Evolutionary conservation across 306 rosid genomes (phyloP), one percentile per base, ranked within the genome.

Genomic region (Myrica gale): DNA sequence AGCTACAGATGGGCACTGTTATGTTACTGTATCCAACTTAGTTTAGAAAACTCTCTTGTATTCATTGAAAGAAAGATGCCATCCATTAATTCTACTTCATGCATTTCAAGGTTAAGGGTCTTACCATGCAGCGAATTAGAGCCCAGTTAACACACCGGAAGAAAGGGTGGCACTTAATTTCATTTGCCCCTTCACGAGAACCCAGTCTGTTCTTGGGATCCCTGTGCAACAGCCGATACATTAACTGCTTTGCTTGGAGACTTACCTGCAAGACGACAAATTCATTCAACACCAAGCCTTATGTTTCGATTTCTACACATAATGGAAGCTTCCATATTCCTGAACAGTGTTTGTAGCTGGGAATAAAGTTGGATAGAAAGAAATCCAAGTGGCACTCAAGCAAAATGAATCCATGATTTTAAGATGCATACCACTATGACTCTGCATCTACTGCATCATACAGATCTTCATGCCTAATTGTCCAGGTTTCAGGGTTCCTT

Each of bases 161-260:
- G 87, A 95, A 95, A 10, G 99, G 87, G 54, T 92, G 99, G 8
- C 82, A 63, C 81, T 95, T 95, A 58, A 95, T 84, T 87, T 95
- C 96, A 67, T 81, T 84, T n/a, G 97, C 93, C 44, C 99, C 99
- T 88, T 89, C 92, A 19, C 42, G 77, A 54, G 97, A 88, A 19
- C 97, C 93, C 87, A 95, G 79, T 90, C 99, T 88, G 73, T 77
- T 81, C 70, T 87, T 85, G 74, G 97, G 96, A 83, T 95, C 99
- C 80, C 91, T 84, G 7, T 92, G 96, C 82, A 95, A 50, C 77
- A 95, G 71, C 87, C 89, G 79, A 73, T 88, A 87, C 67, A 95
- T 95, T 69, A 95, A 80, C 73, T 90, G 93, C 85, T 90, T 95
- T 68, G 82, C 86, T 16, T 78, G 92, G 68, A 91, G 86, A 82